Percentiles rank a stretch among this genome's conserved stretches.
phyloP scores from a whole-genome alignment of 169 alveolate genomes.

The Eimeria necatrix region DNA sequence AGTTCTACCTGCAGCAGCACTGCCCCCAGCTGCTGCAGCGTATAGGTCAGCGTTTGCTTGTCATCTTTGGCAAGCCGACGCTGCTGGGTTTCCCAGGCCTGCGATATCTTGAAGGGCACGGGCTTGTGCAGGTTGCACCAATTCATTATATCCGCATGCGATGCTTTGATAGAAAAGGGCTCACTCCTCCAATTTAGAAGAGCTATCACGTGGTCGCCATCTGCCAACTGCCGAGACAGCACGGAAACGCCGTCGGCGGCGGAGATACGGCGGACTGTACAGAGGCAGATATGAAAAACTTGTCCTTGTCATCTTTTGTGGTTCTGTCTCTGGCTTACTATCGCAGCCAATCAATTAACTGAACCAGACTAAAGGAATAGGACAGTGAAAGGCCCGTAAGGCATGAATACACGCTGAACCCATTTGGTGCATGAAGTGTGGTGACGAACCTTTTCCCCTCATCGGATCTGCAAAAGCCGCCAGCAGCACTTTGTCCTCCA shows the following conservation, averaged over 20 bases:
- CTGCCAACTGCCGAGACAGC: slow-evolving; percentile 6
- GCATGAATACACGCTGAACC: no score
- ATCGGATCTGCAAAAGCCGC: slow-evolving; percentile 8
- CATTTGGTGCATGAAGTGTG: neutral
- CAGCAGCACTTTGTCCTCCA: neutral
- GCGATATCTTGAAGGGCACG: neutral
- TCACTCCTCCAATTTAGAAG: neutral
- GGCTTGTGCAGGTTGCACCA: slow-evolving; percentile 33
- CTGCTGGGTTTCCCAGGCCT: slow-evolving; percentile 19
- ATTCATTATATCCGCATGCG: neutral
- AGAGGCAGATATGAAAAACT: neutral
- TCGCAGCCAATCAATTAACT: neutral
- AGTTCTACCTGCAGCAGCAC: slow-evolving; percentile 41
- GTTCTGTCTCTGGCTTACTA: neutral
- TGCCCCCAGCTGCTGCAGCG: neutral
- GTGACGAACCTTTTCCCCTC: neutral
- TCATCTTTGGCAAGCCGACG: neutral
- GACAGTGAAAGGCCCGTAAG: neutral
- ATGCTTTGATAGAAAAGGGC: neutral
- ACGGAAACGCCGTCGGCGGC: neutral
- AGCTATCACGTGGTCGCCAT: slow-evolving; percentile 21
- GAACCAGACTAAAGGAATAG: neutral
- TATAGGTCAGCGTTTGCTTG: neutral
- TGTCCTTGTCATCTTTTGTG: no score
- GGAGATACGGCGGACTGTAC: neutral